phyloP scores from a whole-genome alignment of 306 rosid genomes.

The Corylus heterophylla region DNA sequence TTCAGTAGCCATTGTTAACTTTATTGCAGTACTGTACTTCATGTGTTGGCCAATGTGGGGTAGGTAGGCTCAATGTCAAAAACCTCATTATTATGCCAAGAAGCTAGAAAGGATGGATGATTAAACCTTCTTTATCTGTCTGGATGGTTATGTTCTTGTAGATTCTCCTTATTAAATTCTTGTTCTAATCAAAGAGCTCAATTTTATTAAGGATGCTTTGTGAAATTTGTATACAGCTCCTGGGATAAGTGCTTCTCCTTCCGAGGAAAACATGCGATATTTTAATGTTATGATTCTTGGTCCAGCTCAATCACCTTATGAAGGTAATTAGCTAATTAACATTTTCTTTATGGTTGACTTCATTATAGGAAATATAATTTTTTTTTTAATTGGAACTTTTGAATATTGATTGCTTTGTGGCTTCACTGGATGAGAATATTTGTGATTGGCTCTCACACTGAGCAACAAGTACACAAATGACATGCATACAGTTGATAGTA shows the following conservation, averaged over 20 bases:
- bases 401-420: neutral
- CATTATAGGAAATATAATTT: neutral
- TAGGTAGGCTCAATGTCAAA: neutral
- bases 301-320: slow-evolving; percentile 96
- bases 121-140: neutral
- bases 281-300: slow-evolving; percentile 99
- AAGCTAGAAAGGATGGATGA: neutral
- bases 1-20: neutral
- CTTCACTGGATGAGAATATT: neutral
- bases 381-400: neutral
- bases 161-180: neutral
- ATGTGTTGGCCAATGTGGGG: too few species aligned
- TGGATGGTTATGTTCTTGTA: neutral
- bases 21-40: neutral
- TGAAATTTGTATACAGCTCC: slow-evolving; percentile 69
- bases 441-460: neutral
- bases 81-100: neutral
- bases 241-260: slow-evolving; percentile 97
- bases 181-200: slow-evolving; percentile 2
- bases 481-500: neutral
- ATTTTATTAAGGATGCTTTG: neutral
- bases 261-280: slow-evolving; percentile 95
- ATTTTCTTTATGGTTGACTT: neutral
- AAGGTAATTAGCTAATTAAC: slow-evolving; percentile 47
- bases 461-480: neutral